Evolutionary conservation across 371 early-diverging fungal genomes (phyloP), one percentile per base, ranked within the genome.

Genomic region (Mucor plumbeus): DNA sequence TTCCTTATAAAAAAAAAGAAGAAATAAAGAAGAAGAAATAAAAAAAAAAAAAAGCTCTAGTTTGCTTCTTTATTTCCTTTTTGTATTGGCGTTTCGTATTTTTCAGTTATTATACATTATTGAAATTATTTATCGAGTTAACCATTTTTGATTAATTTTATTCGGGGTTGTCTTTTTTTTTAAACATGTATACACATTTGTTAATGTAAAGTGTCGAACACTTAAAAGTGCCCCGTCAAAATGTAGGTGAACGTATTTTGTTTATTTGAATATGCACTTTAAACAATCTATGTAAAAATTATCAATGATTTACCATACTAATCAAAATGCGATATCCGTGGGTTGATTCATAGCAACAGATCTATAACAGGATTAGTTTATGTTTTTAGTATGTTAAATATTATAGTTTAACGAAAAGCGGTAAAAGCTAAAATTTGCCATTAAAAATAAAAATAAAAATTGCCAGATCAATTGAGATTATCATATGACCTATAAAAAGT

Each of bases 161-260:
- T 63, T 63, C 40, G 54, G 53, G 63, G 63, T 53, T 63, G 38
- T 63, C 48, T 63, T 53, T 53, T 53, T 50, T 53, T 53, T 26
- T 19, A 47, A 19, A n/a, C 0, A 47, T 47, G 47, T 47, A 47
- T 47, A 47, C 9, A 47, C 47, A 47, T 47, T n/a, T 47, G 47
- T 7, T 47, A 26, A 26, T 26, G 26, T 26, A 26, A 26, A 26
- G 26, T 3, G 1, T 26, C 26, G 1, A 26, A 3, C 26, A 26
- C 1, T 26, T 26, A 3, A 26, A 26, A 26, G 3, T 26, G 26
- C 26, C 26, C 3, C 26, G 26, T 26, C 26, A 1, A 26, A 7
- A 11, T 38, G 38, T 38, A 5, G 1, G 1, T 1, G 38, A 9
- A 9, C 9, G 38, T 36, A 9, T 36, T 5, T 36, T 36, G 38